Percentiles rank a stretch among this genome's conserved stretches.
These are phyloP conservation scores for Acanthamoeba castellanii DNA, from an alignment of 208 protist genomes.

Conservation along the genomic window DNA sequence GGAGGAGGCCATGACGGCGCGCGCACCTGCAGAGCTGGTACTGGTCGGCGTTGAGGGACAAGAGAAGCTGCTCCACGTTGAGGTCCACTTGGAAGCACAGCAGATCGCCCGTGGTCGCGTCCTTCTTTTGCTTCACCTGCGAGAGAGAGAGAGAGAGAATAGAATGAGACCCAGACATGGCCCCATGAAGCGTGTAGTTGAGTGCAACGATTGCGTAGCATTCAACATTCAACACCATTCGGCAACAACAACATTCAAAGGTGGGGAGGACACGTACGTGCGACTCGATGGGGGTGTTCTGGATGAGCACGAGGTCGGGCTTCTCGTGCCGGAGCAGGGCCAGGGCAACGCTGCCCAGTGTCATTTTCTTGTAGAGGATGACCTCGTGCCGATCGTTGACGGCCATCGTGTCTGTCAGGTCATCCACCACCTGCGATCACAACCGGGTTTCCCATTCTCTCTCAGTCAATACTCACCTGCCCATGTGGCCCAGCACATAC, in stretches of 20 bases:
- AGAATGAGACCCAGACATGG: not conserved
- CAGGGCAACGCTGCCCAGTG: slow-evolving; percentile 9
- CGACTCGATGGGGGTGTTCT: slow-evolving; percentile 30
- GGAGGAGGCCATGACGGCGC: not conserved
- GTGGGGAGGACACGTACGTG: not conserved
- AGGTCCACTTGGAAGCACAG: slow-evolving; percentile 56
- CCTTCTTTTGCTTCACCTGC: slow-evolving; percentile 38
- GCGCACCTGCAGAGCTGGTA: slow-evolving; percentile 27
- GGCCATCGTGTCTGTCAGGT: slow-evolving; percentile 35
- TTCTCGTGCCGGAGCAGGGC: not conserved
- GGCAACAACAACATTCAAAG: not conserved
- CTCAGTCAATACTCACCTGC: too few relatives aligned
- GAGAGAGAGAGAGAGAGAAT: not conserved
- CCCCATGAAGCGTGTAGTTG: not conserved
- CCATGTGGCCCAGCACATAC: too few relatives aligned
- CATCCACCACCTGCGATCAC: not conserved
- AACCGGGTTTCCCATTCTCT: too few relatives aligned
- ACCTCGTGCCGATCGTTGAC: slow-evolving; percentile 25
- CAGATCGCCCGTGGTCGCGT: slow-evolving; percentile 50
- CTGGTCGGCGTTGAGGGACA: slow-evolving; percentile 9
- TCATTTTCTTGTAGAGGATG: slow-evolving; percentile 59
- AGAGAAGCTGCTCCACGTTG: slow-evolving; percentile 27
- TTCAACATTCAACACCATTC: too few relatives aligned
- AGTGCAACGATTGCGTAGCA: too few relatives aligned
- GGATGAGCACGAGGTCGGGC: not conserved